Evolutionary conservation across 257 asterid species (phyloP).

Genomic region (Solanum bukasovii): DNA sequence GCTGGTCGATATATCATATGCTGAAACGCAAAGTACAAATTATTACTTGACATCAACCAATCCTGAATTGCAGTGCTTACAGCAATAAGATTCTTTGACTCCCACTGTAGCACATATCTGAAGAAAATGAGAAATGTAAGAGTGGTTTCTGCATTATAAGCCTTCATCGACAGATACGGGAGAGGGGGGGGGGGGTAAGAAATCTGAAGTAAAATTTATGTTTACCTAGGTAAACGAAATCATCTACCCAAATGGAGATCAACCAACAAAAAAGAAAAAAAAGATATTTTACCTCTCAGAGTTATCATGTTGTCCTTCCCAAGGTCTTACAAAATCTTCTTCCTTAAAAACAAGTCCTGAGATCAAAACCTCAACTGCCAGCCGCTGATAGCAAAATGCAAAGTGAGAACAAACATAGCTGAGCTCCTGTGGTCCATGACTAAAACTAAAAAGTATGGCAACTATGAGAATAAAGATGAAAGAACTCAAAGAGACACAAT

Average conservation of each 20-base stretch:
- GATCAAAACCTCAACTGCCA: conserved; percentile 80
- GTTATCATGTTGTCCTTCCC: conserved; percentile 70
- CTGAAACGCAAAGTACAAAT: conserved; percentile 6
- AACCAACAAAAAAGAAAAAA: neutral
- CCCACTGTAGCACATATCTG: conserved; percentile 93
- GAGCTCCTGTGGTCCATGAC: neutral
- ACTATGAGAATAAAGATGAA: neutral
- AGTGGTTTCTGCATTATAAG: neutral
- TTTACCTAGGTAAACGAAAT: neutral
- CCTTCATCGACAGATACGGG: neutral
- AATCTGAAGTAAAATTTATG: neutral
- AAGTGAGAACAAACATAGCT: neutral
- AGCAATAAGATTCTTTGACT: conserved; percentile 71
- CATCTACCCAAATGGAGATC: neutral
- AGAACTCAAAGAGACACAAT: neutral
- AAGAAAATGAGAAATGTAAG: conserved; percentile 13
- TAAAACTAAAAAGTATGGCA: neutral
- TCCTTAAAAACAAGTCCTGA: conserved; percentile 87
- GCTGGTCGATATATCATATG: neutral
- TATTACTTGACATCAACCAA: conserved; percentile 89
- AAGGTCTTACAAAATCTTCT: conserved; percentile 74
- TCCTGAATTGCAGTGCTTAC: conserved; percentile 95
- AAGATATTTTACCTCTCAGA: conserved; percentile 55
- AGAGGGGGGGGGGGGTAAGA: neutral
- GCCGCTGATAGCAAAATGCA: conserved; percentile 43